These are phyloP conservation scores for Apiospora koreana DNA, from an alignment of 2,329 filamentous ascomycete genomes.

Conservation along the genomic window DNA sequence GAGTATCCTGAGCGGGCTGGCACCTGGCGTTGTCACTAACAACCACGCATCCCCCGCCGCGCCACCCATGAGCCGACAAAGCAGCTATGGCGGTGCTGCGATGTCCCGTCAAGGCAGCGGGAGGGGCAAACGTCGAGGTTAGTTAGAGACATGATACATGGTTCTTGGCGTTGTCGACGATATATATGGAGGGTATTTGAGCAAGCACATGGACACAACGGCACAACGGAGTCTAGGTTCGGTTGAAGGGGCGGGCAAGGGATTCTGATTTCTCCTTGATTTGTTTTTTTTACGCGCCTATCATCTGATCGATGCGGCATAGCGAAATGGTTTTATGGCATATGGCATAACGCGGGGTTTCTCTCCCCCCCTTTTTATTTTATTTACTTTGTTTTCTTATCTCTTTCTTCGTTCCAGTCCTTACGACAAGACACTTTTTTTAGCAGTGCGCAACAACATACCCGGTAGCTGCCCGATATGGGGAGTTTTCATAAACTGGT, in stretches of 20 bases:
- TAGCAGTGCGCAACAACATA: neutral
- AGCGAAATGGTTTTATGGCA: neutral
- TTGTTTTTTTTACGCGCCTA: neutral
- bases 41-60: conserved; percentile 28
- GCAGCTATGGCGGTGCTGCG: conserved; percentile 54
- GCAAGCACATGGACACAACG: neutral
- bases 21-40: conserved; percentile 20
- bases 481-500: neutral
- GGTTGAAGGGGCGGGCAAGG: neutral
- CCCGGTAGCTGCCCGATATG: neutral
- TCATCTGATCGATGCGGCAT: conserved; percentile 8
- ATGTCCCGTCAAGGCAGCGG: conserved; percentile 58
- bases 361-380: neutral
- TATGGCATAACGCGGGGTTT: conserved; percentile 1
- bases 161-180: neutral
- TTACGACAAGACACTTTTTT: neutral
- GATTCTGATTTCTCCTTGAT: conserved; percentile 7
- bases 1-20: conserved; percentile 26
- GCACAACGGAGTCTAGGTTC: neutral
- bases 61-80: conserved; percentile 58
- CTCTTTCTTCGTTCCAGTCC: neutral
- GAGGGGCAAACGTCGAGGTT: conserved; percentile 16
- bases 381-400: neutral
- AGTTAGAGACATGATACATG: neutral
- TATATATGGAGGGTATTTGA: neutral